Percentiles rank a stretch among this genome's conserved stretches.
Evolutionary conservation across 2,329 filamentous ascomycete species (phyloP).

Genomic region (Magnaporthales sp.): DNA sequence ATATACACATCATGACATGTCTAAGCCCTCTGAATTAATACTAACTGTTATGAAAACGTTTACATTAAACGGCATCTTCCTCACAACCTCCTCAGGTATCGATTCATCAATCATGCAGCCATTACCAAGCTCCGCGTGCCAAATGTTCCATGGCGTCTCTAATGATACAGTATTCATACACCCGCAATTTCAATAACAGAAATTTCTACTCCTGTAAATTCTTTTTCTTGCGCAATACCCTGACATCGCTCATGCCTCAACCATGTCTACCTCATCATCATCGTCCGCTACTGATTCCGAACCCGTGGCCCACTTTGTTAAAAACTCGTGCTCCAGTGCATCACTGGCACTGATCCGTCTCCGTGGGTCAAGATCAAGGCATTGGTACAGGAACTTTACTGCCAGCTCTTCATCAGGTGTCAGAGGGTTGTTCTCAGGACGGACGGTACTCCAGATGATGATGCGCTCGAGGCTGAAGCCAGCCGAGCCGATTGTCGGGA

Average conservation of each 20-base stretch:
- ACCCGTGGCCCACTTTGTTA: conserved; percentile 24
- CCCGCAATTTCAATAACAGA: background rate
- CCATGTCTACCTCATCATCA: conserved; percentile 6
- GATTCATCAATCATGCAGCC: background rate
- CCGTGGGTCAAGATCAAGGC: conserved; percentile 68
- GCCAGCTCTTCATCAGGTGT: conserved; percentile 63
- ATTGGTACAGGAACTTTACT: conserved; percentile 60
- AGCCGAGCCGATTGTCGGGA: conserved; percentile 78
- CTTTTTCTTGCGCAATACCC: background rate
- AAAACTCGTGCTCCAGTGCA: conserved; percentile 64
- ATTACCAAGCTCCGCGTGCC: background rate
- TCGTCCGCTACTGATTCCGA: background rate
- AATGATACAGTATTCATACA: background rate
- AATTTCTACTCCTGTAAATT: background rate
- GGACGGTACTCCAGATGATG: conserved; percentile 86
- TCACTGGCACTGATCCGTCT: conserved; percentile 67
- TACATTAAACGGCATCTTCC: background rate
- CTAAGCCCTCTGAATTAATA: background rate
- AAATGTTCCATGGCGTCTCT: background rate
- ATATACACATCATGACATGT: too few relatives aligned
- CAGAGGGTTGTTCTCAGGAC: conserved; percentile 46
- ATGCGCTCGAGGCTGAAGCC: conserved; percentile 91
- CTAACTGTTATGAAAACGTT: background rate
- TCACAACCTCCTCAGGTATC: background rate
- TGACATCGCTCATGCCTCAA: background rate